Evolutionary conservation across 2,329 filamentous ascomycete species (phyloP), one percentile per base, ranked within the genome.

Genomic region (Trichoderma citrinoviride): DNA sequence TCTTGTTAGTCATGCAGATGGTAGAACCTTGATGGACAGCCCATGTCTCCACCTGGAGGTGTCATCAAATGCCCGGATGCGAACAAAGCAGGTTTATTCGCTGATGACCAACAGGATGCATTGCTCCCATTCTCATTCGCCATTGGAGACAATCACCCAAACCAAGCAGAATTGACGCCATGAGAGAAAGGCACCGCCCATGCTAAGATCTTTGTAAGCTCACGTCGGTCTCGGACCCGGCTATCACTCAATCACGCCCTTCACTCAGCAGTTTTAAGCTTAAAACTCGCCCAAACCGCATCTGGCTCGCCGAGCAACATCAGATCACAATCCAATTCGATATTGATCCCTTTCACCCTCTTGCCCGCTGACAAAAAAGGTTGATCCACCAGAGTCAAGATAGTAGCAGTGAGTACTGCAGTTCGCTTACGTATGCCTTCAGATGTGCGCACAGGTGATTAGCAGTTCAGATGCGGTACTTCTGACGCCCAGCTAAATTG

Each of bases 211-310:
- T 37, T 37, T 37, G 33, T 37, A 37, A 37, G 29, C 52, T 52
- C 49, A 25, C 25, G 25, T 27, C 29, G 29, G 52, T 37, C 44
- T 43, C 53, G n/a, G 14, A n/a, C 17, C 43, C 40, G 12, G 5
- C 23, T 8, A 37, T 14, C 50, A 52, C 23, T 15, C 47, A 47
- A 37, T 37, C 21, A 37, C 12, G n/a, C 27, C 7, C 8, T 7
- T 14, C 17, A 44, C 40, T 43, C 43, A 44, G 21, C 17, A 43
- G n/a, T n/a, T 27, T 58, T 46, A 58, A 58, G 43, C 41, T 46
- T 58, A 58, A 58, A 46, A 19, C 47, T 10, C 44, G 27, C n/a
- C 60, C 46, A 62, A 54, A 17, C 49, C 60, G 12, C 17, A 62
- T 47, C 25, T 21, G 40, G 41, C 52, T 43, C 43, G 61, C 43